Evolutionary conservation across 768 basidiomycete genomes (phyloP), one percentile per base, ranked within the genome.

Genomic region (Hebeloma cylindrosporum): DNA sequence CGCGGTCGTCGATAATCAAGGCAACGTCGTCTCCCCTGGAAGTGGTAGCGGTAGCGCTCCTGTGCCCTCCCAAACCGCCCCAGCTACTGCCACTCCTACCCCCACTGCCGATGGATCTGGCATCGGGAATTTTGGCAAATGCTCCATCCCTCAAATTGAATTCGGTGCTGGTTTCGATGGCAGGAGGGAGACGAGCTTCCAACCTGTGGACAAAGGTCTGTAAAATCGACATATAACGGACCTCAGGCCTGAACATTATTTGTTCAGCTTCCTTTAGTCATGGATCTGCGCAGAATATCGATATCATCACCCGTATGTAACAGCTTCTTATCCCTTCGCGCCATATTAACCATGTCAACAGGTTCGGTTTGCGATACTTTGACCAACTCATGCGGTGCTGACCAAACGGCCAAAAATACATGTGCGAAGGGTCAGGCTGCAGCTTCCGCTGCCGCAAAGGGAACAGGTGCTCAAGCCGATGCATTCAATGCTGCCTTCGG

Each of bases 401-500:
- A 83, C 53, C 65, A 68, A 38, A 73, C 73, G 8, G 79, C 79
- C 2, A 70, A 75, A 58, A 64, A 60, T 17, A 77, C 76, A 7
- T 83, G 81, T 47, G 59, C 55, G 2, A 53, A 48, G 5, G 76
- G 74, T 7, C 34, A 59, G 31, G 49, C 67, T 23, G 74, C 76
- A 40, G 78, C 78, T 13, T 57, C 60, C 43, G 64, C 73, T 26
- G 69, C 63, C 7, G 36, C 70, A 1, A 65, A 67, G 5, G 67
- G 65, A 48, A 70, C 69, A 22, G 82, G 82, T 51, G 72, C 65
- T 8, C 77, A 80, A 53, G 81, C 82, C 11, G 82, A 83, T 59
- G 73, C 67, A 3, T 85, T 83, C 72, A 83, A 85, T 62, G 68
- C 66, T 13, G 73, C 61, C 31, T 80, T 83, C 50, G 79, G 77